Evolutionary conservation across 345 rosid genomes (phyloP).

Genomic region (Trapa incisa): DNA sequence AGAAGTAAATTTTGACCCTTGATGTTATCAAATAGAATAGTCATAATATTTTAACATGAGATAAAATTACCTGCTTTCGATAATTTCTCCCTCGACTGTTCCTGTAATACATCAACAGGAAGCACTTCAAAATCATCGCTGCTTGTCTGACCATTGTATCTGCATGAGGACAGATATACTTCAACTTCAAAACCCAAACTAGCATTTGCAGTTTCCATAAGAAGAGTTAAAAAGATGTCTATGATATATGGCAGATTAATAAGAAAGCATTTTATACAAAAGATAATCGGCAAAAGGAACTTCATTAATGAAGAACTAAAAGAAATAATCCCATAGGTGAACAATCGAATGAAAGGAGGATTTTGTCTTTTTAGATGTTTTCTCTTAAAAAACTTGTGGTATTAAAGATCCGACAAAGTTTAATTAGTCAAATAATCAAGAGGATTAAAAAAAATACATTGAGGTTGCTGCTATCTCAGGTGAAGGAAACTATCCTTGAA

Average conservation of each 20-base stretch:
- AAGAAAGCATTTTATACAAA: background rate
- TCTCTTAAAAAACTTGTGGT: background rate
- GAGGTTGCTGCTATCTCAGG: no score
- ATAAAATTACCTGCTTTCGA: conserved; percentile 66
- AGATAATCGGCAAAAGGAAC: background rate
- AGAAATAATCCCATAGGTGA: background rate
- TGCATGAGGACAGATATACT: conserved; percentile 17
- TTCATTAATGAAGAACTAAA: background rate
- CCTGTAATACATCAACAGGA: conserved; percentile 78
- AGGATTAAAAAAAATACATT: background rate
- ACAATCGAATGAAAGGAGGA: background rate
- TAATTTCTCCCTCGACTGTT: conserved; percentile 91
- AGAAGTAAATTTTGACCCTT: no score
- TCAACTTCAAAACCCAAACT: background rate
- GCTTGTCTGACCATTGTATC: conserved; percentile 91
- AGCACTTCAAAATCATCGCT: conserved; percentile 80
- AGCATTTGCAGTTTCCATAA: background rate
- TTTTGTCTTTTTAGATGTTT: background rate
- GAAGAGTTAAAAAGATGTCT: background rate
- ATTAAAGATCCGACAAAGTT: background rate
- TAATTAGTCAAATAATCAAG: background rate
- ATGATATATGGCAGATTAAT: background rate
- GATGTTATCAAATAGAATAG: background rate
- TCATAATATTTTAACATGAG: background rate
- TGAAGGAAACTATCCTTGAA: background rate